A percentile compares a stretch with the other conserved stretches of the same genome.
phyloP scores from a whole-genome alignment of 208 protist genomes.

The Acanthamoeba rhysodes region DNA sequence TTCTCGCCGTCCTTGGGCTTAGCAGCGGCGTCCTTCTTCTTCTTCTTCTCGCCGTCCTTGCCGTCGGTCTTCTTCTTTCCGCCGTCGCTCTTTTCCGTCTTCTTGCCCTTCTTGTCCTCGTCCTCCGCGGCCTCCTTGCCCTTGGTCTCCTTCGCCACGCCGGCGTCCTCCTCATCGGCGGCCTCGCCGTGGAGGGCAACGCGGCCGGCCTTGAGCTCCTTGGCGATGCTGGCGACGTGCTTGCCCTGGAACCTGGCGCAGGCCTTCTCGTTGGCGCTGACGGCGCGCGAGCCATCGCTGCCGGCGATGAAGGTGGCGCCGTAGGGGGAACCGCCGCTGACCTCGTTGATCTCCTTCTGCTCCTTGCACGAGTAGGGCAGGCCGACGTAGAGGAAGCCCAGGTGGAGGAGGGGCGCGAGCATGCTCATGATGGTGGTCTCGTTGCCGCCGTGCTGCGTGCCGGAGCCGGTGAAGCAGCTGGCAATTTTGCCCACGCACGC shows the following conservation, averaged over 20 bases:
- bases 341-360: conserved; percentile 75
- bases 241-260: conserved; percentile 70
- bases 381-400: conserved; percentile 84
- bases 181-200: background rate
- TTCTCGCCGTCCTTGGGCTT: conserved; percentile 45
- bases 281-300: conserved; percentile 80
- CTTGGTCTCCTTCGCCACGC: background rate
- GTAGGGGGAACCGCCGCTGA: conserved; percentile 84
- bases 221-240: conserved; percentile 69
- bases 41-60: conserved; percentile 72
- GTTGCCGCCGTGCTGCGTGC: conserved; percentile 85
- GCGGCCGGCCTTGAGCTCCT: conserved; percentile 53
- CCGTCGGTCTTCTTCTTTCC: background rate
- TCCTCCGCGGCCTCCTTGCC: conserved; percentile 34
- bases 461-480: conserved; percentile 80
- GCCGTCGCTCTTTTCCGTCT: background rate
- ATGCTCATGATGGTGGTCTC: conserved; percentile 84
- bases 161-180: background rate
- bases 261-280: conserved; percentile 75
- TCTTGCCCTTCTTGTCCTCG: conserved; percentile 31
- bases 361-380: conserved; percentile 78
- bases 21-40: conserved; percentile 1
- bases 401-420: conserved; percentile 80
- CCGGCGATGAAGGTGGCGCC: conserved; percentile 86
- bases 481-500: conserved; percentile 85